Base-by-base conservation (phyloP, 2,329 filamentous ascomycete genomes). In the Sporothrix brasiliensis region DNA sequence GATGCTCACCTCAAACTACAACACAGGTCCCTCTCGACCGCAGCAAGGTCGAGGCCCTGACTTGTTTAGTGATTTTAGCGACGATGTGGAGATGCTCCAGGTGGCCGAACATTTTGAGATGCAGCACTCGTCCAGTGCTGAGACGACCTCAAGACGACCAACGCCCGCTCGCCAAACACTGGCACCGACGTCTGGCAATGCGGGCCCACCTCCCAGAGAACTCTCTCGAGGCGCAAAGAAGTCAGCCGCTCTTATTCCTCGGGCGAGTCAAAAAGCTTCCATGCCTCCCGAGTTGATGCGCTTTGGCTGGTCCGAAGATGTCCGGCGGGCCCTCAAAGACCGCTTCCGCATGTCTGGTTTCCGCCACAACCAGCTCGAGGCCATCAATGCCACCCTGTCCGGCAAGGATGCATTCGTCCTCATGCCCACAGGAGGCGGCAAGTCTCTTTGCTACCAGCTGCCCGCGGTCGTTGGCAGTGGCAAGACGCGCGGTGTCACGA, bases 401-500 rank as follows among this genome's bases (percentile, higher is more conserved):
- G 95, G 94, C 3, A 89, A 94, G 73, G 94, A 99, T 79, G 91
- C 92, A 0, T 99, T 99, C 78, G 91, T 99, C 19, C 84, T 99
- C 52, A 99, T 99, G 95, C 95, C 96, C 2, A 99, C 95, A 0
- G 95, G 95, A 68, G 95, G 95, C 72, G 95, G 95, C 54, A 99
- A 99, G 78, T 98, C 94, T 1, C 84, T 99, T 1, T 98, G 95
- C 79, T 99, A 99, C 78, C 96, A 99, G 79, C 82, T 99, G 14
- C 96, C 95, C 16, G 92, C 95, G 2, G 87, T 98, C 24, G 85
- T 99, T 44, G 87, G 85, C 63, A 91, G 88, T 60, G 95, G 95
- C 56, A 91, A 87, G 75, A 98, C 94, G 0, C 84, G 84, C 47
- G 96, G 95, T 3, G 89, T 99, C 30, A 98, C 94, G 0, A 86